Conservation (phyloP, 139 green algal species). For the Micromonas pusilla region DNA sequence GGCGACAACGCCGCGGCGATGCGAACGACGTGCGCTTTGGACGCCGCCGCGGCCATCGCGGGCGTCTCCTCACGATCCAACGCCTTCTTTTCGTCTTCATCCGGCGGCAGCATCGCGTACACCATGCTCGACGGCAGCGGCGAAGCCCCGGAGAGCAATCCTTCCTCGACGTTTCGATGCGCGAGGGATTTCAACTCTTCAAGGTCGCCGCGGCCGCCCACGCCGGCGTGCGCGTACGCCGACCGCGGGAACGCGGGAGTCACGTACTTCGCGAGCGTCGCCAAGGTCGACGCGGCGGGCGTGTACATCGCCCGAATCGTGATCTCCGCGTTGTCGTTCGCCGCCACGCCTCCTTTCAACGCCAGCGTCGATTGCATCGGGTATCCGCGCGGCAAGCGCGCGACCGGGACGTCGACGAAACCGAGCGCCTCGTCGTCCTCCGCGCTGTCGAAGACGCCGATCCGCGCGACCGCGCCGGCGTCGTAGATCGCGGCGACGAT, state of each 20-base stretch:
- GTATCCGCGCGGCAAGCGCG: no score
- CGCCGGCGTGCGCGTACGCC: not conserved
- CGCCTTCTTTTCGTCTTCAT: not conserved
- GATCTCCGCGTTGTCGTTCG: slow-evolving; percentile 2
- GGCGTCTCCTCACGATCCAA: not conserved
- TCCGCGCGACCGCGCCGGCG: not conserved
- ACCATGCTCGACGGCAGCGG: not conserved
- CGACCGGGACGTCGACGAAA: not conserved
- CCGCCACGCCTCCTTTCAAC: not conserved
- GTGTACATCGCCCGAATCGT: not conserved
- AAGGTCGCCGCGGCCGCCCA: not conserved
- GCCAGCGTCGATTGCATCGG: not conserved
- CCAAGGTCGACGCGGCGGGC: not conserved
- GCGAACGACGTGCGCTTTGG: not conserved
- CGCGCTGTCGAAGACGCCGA: slow-evolving; percentile 2
- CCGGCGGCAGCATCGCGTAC: not conserved
- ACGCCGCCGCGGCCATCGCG: not conserved
- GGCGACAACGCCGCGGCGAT: not conserved
- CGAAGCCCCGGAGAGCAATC: not conserved
- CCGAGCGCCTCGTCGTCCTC: not conserved
- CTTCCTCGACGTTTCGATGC: not conserved
- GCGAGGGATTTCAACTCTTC: not conserved
- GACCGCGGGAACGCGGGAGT: not conserved
- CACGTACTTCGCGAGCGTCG: not conserved
- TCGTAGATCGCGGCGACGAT: not conserved